These are phyloP conservation scores for Pseudozyma hubeiensis DNA, from an alignment of 1,284 basidiomycete species.

Conservation along the genomic window DNA sequence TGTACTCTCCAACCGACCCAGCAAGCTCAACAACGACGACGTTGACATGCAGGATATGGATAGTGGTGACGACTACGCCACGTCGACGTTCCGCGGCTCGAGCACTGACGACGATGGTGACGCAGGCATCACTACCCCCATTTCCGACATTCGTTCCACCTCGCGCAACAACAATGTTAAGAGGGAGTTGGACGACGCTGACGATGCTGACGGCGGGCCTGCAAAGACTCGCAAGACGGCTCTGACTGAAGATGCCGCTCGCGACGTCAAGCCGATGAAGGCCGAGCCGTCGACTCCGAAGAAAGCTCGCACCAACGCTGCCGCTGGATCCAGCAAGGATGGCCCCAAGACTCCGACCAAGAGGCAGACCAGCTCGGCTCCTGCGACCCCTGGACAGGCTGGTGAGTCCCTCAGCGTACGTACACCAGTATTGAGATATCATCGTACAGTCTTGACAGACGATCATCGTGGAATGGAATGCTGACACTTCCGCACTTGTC, in stretches of 20 bases:
- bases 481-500: neutral
- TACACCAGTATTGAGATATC: neutral
- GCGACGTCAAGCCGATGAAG: neutral
- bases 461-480: neutral
- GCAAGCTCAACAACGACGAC: constrained; percentile 5
- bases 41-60: constrained; percentile 1
- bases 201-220: neutral
- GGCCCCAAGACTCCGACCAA: constrained; percentile 22
- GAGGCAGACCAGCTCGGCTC: constrained; percentile 14
- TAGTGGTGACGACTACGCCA: neutral
- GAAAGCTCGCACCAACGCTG: constrained; percentile 5
- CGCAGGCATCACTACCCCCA: neutral
- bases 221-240: neutral
- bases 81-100: neutral
- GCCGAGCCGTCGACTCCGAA: constrained; percentile 20
- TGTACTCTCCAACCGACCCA: constrained; percentile 21
- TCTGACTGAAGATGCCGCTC: neutral
- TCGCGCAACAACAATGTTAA: neutral
- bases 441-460: too few species aligned
- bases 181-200: neutral
- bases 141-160: constrained; percentile 24
- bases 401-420: constrained; percentile 20
- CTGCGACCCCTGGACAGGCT: constrained; percentile 4
- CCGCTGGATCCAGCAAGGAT: constrained; percentile 15
- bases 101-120: neutral